phyloP scores from a whole-genome alignment of 2,329 filamentous ascomycete genomes.

The Akanthomyces lecanii region DNA sequence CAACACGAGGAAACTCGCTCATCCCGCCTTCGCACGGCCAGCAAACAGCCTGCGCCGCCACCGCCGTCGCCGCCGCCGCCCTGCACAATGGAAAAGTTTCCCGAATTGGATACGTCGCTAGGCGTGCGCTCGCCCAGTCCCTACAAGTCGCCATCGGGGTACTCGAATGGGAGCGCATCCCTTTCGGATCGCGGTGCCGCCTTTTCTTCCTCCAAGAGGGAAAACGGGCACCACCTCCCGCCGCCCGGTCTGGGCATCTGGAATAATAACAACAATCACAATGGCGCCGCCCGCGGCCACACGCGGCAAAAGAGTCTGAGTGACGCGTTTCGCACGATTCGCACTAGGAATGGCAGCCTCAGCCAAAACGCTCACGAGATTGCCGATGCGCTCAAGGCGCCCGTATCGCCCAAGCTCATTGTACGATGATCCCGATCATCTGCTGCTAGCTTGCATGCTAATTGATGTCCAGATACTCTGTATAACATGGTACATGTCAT shows the following conservation, averaged over 20 bases:
- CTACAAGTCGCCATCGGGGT: constrained; percentile 25
- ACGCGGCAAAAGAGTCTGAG: constrained; percentile 78
- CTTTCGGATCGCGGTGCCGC: constrained; percentile 27
- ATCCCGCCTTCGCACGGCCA: background rate
- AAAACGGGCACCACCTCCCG: constrained; percentile 18
- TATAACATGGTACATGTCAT: constrained; percentile 89
- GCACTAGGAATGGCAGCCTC: constrained; percentile 76
- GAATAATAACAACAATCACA: constrained; percentile 1
- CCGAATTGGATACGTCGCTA: constrained; percentile 46
- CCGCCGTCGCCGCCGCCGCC: no score
- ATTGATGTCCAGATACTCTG: constrained; percentile 64
- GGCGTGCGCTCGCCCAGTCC: constrained; percentile 27
- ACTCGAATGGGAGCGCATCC: constrained; percentile 27
- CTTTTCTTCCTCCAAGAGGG: constrained; percentile 26
- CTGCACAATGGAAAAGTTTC: constrained; percentile 52
- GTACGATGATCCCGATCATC: constrained; percentile 47
- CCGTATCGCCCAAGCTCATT: constrained; percentile 81
- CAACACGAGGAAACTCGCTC: background rate
- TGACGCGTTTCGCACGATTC: constrained; percentile 81
- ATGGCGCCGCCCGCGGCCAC: constrained; percentile 47
- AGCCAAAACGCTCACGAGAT: constrained; percentile 92
- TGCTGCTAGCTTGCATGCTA: constrained; percentile 15
- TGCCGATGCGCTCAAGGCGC: constrained; percentile 83
- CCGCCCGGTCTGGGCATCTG: constrained; percentile 24
- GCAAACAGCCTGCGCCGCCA: background rate